Evolutionary conservation across 2,329 filamentous ascomycete species (phyloP).

Genomic region (Xylaria sp.): DNA sequence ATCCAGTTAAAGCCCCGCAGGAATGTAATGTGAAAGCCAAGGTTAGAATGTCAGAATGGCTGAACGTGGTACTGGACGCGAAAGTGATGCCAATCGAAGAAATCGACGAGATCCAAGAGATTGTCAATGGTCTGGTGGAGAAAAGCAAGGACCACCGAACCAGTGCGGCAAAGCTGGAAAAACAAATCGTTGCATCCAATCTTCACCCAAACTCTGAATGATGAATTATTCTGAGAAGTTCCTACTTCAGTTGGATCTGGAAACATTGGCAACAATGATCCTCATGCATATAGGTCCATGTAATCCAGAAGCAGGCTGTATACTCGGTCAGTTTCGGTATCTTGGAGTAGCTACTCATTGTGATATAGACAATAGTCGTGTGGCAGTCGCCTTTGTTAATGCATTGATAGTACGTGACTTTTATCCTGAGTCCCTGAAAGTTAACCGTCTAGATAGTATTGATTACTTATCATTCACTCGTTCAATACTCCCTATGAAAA

Average conservation of each 20-base stretch:
- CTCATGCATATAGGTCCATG: not conserved
- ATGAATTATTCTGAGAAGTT: not conserved
- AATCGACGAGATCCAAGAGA: slow-evolving; percentile 1
- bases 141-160: not conserved
- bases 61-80: not conserved
- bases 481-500: no score
- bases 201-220: not conserved
- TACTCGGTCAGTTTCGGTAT: not conserved
- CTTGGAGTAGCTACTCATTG: not conserved
- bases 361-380: not conserved
- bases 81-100: not conserved
- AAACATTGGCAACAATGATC: not conserved
- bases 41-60: slow-evolving; percentile 4
- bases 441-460: no score
- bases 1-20: not conserved
- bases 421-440: no score
- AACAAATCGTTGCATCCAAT: slow-evolving; percentile 1
- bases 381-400: no score
- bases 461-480: no score
- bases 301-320: not conserved
- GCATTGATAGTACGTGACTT: no score
- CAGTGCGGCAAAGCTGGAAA: slow-evolving; percentile 1
- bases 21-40: not conserved
- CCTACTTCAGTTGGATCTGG: not conserved
- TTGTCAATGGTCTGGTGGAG: slow-evolving; percentile 8